Base-by-base conservation (phyloP, 148 eudicot species). In the Talinum fruticosum region DNA sequence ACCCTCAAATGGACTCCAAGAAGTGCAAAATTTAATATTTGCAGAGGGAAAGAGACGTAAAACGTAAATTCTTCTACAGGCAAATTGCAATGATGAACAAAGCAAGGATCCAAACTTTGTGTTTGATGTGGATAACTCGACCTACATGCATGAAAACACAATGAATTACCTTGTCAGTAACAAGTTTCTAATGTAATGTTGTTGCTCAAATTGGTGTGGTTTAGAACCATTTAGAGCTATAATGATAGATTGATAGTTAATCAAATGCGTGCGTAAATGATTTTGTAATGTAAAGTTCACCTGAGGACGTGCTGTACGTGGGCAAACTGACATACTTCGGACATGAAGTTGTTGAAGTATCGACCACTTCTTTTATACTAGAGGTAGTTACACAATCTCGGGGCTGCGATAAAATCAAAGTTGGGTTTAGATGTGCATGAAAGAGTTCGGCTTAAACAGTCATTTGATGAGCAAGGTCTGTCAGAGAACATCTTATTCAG, bases 281-380 rank as follows among this genome's bases (percentile, higher is more conserved):
- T 45, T 7, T 79, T 32, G 32, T 66, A 36, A 26, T 64, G 3
- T 34, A 71, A 33, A 79, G 33, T 87, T 86, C 82, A 91, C 97
- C 88, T 54, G 74, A 81, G 71, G 91, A 87, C 24, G 71, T 62
- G 41, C 49, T 62, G 41, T 57, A 74, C 38, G 74, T 87, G 41
- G 99, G 99, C 80, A 95, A 83, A 86, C 97, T 87, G 83, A 95
- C 93, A 75, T 89, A 91, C 47, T 81, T 81, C 24, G 99, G 97
- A 76, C 99, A 95, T 26, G 96, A 89, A 79, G 78, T 77, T 70
- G 65, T 69, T 2, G 89, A 85, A 67, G 32, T 75, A 66, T 72
- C 66, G 72, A 47, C 66, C 76, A 34, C 78, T 73, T 57, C 69
- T 83, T 26, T 76, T 78, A 4, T 35, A 73, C 41, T 61, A 74